Conservation (phyloP, 2,329 filamentous ascomycete species). For the Leptographium procerum region DNA sequence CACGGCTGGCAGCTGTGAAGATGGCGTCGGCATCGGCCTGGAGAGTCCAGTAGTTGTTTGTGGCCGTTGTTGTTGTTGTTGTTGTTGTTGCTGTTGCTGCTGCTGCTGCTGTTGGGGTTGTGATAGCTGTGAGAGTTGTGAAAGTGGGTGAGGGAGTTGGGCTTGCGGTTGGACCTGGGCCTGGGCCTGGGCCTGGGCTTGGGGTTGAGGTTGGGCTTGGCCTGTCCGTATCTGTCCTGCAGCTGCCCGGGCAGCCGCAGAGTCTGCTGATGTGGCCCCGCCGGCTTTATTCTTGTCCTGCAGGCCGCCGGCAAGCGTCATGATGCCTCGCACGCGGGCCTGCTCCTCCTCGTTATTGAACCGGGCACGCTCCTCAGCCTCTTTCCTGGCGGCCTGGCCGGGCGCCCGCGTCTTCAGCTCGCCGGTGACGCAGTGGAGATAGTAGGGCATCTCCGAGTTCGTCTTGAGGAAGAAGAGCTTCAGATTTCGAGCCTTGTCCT, state of each 20-base stretch:
- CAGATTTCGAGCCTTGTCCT: conserved; percentile 82
- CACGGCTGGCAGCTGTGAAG: background rate
- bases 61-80: background rate
- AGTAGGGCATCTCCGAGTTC: conserved; percentile 81
- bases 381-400: conserved; percentile 57
- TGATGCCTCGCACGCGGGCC: conserved; percentile 48
- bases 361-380: conserved; percentile 52
- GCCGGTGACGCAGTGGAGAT: conserved; percentile 76
- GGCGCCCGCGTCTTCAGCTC: conserved; percentile 80
- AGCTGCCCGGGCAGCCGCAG: background rate
- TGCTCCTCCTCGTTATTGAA: conserved; percentile 48
- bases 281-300: conserved; percentile 24
- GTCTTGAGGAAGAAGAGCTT: conserved; percentile 90
- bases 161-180: background rate
- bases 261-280: background rate
- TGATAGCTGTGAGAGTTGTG: background rate
- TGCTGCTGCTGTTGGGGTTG: background rate
- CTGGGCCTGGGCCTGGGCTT: background rate
- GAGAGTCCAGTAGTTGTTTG: background rate
- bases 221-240: background rate
- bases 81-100: background rate
- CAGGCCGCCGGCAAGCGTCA: conserved; percentile 41
- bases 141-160: too few species aligned
- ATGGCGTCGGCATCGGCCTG: background rate
- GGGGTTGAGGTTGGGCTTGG: background rate